Conservation (phyloP, 371 early-diverging fungal species). For the Mortierella polycephala region DNA sequence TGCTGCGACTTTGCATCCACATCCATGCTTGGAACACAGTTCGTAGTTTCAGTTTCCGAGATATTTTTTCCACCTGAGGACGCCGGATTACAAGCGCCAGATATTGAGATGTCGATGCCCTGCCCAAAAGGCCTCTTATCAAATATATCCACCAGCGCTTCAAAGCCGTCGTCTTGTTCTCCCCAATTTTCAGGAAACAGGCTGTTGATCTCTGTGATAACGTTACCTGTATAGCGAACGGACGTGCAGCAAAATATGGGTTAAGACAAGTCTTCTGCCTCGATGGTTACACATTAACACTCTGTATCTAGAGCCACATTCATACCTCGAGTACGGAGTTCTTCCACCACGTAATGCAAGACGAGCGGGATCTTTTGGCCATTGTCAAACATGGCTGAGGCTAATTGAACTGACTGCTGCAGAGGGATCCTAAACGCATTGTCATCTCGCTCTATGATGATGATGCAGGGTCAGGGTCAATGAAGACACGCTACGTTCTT, state of each 20-base stretch:
- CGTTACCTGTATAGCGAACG: background rate
- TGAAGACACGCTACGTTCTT: too few species aligned
- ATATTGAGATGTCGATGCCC: constrained; percentile 1
- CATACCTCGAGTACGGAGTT: constrained; percentile 27
- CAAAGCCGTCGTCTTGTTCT: constrained; percentile 8
- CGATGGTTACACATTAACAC: too few species aligned
- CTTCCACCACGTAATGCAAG: constrained; percentile 24
- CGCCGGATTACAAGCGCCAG: too few species aligned
- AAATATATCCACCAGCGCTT: constrained; percentile 15
- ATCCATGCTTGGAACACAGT: background rate
- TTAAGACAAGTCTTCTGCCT: too few species aligned
- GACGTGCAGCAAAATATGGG: background rate
- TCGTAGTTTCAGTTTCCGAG: background rate
- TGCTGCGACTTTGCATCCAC: background rate
- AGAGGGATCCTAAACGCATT: constrained; percentile 19
- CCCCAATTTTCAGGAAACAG: constrained; percentile 24
- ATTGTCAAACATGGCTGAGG: constrained; percentile 28
- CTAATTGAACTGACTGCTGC: constrained; percentile 23
- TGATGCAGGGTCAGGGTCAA: background rate
- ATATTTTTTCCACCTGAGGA: background rate
- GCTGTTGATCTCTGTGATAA: background rate
- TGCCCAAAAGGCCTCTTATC: constrained; percentile 31
- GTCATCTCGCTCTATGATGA: constrained; percentile 6
- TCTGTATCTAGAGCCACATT: background rate
- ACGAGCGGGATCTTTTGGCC: constrained; percentile 24